Evolutionary conservation across 2,329 filamentous ascomycete genomes (phyloP), one percentile per base, ranked within the genome.

Genomic region (Herpotrichia juniperi): DNA sequence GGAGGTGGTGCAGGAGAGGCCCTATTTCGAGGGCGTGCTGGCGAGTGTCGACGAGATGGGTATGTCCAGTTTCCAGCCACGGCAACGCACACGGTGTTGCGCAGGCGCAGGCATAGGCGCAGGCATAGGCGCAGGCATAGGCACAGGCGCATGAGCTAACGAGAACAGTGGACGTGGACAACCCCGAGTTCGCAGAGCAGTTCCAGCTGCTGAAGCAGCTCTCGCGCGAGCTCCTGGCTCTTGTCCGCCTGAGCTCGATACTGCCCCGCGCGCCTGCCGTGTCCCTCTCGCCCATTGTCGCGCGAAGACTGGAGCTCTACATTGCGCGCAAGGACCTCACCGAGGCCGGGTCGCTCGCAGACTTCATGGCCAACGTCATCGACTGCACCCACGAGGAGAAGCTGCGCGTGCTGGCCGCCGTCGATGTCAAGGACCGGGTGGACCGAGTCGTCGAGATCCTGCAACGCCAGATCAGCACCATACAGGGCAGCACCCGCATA

Each of bases 361-460:
- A 99, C 72, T 97, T 97, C 71, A 97, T 99, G 91, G 88, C 91
- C 32, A 96, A 96, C 69, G 84, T 97, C 21, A 85, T 96, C 2
- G 91, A 96, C 57, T 87, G 89, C 45, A 89, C 86, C 9, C 89
- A 96, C 58, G 91, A 96, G 72, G 94, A 99, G 69, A 97, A 96
- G 74, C 81, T 99, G 48, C 86, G 90, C 50, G 85, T 99, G 14
- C 79, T 99, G 30, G 85, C 91, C n/a, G 87, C 92, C 0, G 76
- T 96, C 4, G 87, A 93, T 63, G 80, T 94, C 42, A 89, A 90
- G 61, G 85, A 89, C 42, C 83, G 94, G 31, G 81, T 97, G 48
- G 85, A 89, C 57, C 88, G 87, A 63, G 91, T 96, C 14, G 88
- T 96, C 50, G 90, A 93, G 66, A 81, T 97, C 28, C 77, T 99